Evolutionary conservation across 164 flowering plant species (phyloP).

Genomic region (Buxus sempervirens): DNA sequence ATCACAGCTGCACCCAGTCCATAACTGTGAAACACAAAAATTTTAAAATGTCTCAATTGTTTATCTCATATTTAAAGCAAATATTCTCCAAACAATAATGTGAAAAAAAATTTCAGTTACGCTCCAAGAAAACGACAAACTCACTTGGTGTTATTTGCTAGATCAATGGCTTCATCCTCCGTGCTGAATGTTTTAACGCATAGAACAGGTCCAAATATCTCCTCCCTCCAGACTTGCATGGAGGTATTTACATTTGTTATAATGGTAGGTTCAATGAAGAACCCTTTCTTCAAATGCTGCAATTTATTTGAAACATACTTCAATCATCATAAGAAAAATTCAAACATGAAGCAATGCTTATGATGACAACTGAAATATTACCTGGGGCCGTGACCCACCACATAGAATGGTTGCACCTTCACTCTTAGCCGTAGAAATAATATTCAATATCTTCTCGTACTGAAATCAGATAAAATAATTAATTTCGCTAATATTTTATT

Average conservation of each 20-base stretch:
- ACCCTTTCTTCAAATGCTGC: slow-evolving; percentile 91
- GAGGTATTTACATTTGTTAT: slow-evolving; percentile 74
- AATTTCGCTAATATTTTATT: slow-evolving; percentile 1
- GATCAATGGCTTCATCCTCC: slow-evolving; percentile 91
- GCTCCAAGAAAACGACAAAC: slow-evolving; percentile 17
- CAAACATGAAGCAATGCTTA: background rate
- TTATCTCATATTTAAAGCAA: background rate
- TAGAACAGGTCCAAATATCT: slow-evolving; percentile 96
- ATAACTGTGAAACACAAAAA: slow-evolving; percentile 45
- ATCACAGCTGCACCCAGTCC: slow-evolving; percentile 93
- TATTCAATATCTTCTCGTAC: slow-evolving; percentile 83
- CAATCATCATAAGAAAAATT: background rate
- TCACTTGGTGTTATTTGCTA: slow-evolving; percentile 89
- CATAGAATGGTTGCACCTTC: slow-evolving; percentile 90
- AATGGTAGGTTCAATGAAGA: slow-evolving; percentile 75
- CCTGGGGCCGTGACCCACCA: slow-evolving; percentile 88
- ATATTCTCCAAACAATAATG: background rate
- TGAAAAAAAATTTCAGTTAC: background rate
- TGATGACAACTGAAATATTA: slow-evolving; percentile 20
- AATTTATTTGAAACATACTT: slow-evolving; percentile 11
- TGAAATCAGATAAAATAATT: slow-evolving; percentile 27
- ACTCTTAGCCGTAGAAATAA: slow-evolving; percentile 78
- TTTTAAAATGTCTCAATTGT: slow-evolving; percentile 5
- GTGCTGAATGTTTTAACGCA: slow-evolving; percentile 82
- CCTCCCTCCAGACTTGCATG: slow-evolving; percentile 98